A percentile compares a stretch with the other conserved stretches of the same genome.
Evolutionary conservation across 495 filamentous ascomycete species (phyloP).

Genomic region (Podospora australis): DNA sequence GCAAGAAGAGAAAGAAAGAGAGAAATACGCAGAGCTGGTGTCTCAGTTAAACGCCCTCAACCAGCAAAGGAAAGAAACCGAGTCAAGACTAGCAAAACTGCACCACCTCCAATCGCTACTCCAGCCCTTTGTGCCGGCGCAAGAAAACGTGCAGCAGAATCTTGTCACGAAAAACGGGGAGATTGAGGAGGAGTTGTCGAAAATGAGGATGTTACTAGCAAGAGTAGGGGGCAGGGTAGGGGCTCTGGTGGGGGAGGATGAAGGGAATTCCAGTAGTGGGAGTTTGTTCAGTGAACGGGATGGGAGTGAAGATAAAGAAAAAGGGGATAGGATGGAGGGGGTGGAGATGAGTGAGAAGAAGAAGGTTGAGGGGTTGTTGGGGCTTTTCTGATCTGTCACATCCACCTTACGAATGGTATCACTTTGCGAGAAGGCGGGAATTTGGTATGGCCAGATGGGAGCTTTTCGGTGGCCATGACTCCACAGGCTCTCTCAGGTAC

Average conservation of each 20-base stretch:
- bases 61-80: conserved; percentile 44
- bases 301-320: background rate
- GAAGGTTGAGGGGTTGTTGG: conserved; percentile 36
- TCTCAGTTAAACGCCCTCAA: conserved; percentile 46
- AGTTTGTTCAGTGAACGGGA: conserved; percentile 22
- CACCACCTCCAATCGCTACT: conserved; percentile 52
- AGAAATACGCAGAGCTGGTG: conserved; percentile 50
- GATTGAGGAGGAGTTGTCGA: conserved; percentile 64
- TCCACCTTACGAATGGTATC: too few species aligned
- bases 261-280: conserved; percentile 14
- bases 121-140: conserved; percentile 41
- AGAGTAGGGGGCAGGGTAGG: conserved; percentile 59
- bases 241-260: conserved; percentile 16
- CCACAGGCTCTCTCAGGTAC: too few species aligned
- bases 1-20: background rate
- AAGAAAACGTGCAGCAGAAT: conserved; percentile 63
- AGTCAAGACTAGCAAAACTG: conserved; percentile 51
- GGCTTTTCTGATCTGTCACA: conserved; percentile 21
- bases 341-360: conserved; percentile 33
- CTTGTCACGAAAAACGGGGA: conserved; percentile 68
- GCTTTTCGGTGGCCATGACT: too few species aligned
- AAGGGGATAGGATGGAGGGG: conserved; percentile 9
- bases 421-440: too few species aligned
- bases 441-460: background rate
- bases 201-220: conserved; percentile 68